A percentile compares a stretch with the other conserved stretches of the same genome.
These are phyloP conservation scores for Nymphaea thermarum DNA, from an alignment of 164 flowering plant genomes.

Conservation along the genomic window DNA sequence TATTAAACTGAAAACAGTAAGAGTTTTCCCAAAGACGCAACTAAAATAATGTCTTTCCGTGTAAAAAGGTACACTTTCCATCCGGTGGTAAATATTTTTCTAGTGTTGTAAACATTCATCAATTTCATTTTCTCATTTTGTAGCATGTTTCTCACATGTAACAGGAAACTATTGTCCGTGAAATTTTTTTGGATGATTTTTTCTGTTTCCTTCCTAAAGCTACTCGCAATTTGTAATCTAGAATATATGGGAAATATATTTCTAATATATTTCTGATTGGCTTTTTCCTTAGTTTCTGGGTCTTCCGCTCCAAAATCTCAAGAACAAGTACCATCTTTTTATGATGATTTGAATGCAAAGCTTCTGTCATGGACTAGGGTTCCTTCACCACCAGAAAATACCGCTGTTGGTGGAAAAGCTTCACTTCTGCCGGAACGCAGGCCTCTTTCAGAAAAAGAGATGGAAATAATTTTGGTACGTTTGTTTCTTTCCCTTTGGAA, in stretches of 20 bases:
- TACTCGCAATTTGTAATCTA: neutral
- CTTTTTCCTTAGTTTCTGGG: neutral
- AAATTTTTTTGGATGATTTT: neutral
- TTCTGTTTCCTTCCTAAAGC: neutral
- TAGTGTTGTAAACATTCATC: no score
- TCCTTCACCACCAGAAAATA: constrained; percentile 17
- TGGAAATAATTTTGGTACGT: constrained; percentile 75
- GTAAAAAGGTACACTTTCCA: no score
- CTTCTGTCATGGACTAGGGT: constrained; percentile 26
- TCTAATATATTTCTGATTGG: neutral
- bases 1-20: no score
- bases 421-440: constrained; percentile 79
- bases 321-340: neutral
- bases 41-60: no score
- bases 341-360: neutral
- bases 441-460: constrained; percentile 64
- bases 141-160: no score
- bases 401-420: constrained; percentile 65
- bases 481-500: neutral
- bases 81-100: no score
- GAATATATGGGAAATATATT: neutral
- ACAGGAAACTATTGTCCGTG: neutral
- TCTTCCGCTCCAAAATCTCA: neutral
- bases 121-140: no score
- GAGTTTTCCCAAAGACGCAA: no score